Evolutionary conservation across 2,329 filamentous ascomycete genomes (phyloP), one percentile per base, ranked within the genome.

Genomic region (Podosphaera aphanis): DNA sequence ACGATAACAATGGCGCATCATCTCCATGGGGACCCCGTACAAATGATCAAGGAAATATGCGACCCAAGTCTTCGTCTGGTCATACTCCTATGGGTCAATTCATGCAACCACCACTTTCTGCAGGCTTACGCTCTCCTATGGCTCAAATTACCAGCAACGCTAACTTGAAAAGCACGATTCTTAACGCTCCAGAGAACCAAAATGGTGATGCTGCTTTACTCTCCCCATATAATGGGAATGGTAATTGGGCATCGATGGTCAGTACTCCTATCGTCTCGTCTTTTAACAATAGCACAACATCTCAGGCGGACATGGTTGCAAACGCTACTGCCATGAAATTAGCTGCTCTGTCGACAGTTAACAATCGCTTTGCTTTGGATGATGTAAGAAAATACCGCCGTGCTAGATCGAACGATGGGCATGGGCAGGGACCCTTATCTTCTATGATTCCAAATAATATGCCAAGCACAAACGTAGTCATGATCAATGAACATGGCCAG

Each of bases 261-360:
- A 95, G 93, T 64, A 98, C 90, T 2, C 90, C 90, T 2, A 92
- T 95, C 81, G 83, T 88, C 4, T 67, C 83, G 36, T 88, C 78
- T 53, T 98, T 95, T 62, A 79, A 71, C 51, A 64, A 69, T 49
- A 69, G 67, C 54, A 63, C 58, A 46, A 64, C 68, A 15, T 62
- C 61, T 50, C 86, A 94, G 61, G 86, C 85, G 15, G 90, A 98
- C 58, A 95, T 95, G 88, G 81, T 98, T 48, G 90, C 90, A 48
- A 98, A 95, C 59, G 90, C 90, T 21, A 95, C 90, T 15, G 90
- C 90, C 19, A 98, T 98, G 90, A 98, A 98, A 63, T 73, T 98
- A 44, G 90, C 90, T 40, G 90, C 90, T 16, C 69, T 98, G 40
- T 95, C 88, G 4, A 98, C 90, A 2, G 90, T 98, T 43, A 98